Evolutionary conservation across 2,329 filamentous ascomycete genomes (phyloP).

Genomic region (Periconia macrospinosa): DNA sequence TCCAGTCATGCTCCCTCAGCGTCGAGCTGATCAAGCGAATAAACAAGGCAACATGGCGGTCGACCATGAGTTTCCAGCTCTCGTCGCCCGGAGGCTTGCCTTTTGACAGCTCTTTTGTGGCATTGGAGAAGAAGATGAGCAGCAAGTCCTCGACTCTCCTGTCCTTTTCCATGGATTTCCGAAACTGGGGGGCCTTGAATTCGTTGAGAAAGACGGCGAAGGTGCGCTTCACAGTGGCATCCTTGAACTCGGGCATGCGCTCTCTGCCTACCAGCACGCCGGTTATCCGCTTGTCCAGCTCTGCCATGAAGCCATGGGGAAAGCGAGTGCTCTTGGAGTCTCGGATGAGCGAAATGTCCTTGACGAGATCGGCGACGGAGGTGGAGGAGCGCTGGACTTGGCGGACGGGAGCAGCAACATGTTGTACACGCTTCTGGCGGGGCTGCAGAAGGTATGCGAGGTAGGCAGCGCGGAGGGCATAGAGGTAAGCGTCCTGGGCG

Average conservation of each 20-base stretch:
- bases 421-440: conserved; percentile 85
- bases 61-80: conserved; percentile 86
- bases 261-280: conserved; percentile 81
- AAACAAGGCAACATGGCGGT: conserved; percentile 92
- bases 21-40: conserved; percentile 81
- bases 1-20: conserved; percentile 80
- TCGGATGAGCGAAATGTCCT: conserved; percentile 74
- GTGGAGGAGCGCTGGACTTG: conserved; percentile 69
- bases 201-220: conserved; percentile 95
- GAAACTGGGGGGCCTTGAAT: conserved; percentile 85
- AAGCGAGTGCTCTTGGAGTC: conserved; percentile 72
- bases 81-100: conserved; percentile 78
- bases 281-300: conserved; percentile 76
- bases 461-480: conserved; percentile 86
- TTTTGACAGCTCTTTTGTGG: conserved; percentile 86
- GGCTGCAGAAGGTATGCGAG: conserved; percentile 92
- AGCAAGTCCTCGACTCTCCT: conserved; percentile 89
- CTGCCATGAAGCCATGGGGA: conserved; percentile 70
- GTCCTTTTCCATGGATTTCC: conserved; percentile 91
- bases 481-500: conserved; percentile 83
- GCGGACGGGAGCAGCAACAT: conserved; percentile 65
- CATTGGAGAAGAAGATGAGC: conserved; percentile 93
- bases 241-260: conserved; percentile 82
- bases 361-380: conserved; percentile 79
- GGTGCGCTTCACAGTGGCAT: conserved; percentile 86